Percentiles rank a stretch among this genome's conserved stretches.
These are phyloP conservation scores for Mayamaea pseudoterrestris DNA, from an alignment of 108 stramenopile genomes.

Conservation along the genomic window DNA sequence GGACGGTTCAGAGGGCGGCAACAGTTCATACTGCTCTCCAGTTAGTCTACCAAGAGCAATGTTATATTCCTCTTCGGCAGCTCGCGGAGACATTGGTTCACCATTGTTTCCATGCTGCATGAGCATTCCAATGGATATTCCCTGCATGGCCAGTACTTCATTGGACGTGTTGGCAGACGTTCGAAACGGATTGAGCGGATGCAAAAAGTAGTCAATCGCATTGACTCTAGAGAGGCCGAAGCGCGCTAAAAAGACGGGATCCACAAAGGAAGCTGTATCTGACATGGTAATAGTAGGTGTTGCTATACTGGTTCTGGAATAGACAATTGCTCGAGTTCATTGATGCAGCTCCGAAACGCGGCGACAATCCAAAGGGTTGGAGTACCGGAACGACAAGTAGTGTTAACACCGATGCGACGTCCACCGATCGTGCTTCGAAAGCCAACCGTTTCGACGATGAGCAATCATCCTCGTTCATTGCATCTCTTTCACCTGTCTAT, in stretches of 20 bases:
- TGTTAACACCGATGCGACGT: too few relatives aligned
- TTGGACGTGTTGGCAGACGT: constrained; percentile 63
- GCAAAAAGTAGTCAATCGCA: constrained; percentile 75
- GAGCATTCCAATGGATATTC: constrained; percentile 55
- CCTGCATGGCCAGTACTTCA: constrained; percentile 75
- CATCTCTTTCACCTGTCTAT: too few relatives aligned
- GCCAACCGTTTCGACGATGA: too few relatives aligned
- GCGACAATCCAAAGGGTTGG: too few relatives aligned
- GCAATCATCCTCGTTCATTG: too few relatives aligned
- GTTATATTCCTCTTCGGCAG: constrained; percentile 71
- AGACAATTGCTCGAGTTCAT: too few relatives aligned
- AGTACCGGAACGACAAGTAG: too few relatives aligned
- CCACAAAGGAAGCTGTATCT: constrained; percentile 82
- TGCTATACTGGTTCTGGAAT: too few relatives aligned
- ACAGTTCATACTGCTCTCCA: constrained; percentile 76
- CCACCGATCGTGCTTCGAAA: too few relatives aligned
- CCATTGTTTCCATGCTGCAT: constrained; percentile 54
- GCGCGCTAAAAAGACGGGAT: constrained; percentile 72
- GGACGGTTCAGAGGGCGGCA: constrained; percentile 40
- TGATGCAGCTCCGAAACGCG: too few relatives aligned
- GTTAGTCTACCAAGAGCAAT: constrained; percentile 34
- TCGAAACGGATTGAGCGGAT: constrained; percentile 81
- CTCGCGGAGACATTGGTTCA: constrained; percentile 46
- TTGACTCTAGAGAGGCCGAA: constrained; percentile 65
- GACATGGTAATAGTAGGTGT: too few relatives aligned